phyloP scores from a whole-genome alignment of 2,329 filamentous ascomycete genomes.

The Emericellopsis cladophorae region DNA sequence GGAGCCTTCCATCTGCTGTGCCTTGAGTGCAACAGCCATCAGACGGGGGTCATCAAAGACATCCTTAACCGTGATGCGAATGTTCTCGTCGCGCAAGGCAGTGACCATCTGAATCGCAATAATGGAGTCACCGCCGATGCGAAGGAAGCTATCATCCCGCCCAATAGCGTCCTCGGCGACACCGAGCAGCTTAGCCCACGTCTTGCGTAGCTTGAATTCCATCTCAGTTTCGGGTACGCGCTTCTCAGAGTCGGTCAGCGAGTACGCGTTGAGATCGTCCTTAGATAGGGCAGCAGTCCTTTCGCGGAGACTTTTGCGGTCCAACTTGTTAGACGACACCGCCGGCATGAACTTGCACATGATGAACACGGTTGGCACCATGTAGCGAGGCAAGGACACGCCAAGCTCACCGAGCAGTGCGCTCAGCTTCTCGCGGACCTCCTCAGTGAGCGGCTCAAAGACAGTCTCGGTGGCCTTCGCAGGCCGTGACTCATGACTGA shows the following conservation, averaged over 20 bases:
- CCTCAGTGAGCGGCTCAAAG: too few species aligned
- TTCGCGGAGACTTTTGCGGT: background rate
- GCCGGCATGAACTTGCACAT: too few species aligned
- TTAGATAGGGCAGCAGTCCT: background rate
- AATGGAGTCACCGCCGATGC: conserved; percentile 21
- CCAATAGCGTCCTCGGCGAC: background rate
- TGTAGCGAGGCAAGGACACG: too few species aligned
- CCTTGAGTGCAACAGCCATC: too few species aligned
- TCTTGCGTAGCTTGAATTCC: background rate
- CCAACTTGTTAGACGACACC: too few species aligned
- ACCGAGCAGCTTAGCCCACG: conserved; percentile 1
- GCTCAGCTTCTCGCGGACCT: too few species aligned
- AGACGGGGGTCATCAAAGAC: conserved; percentile 1
- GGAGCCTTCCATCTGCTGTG: too few species aligned
- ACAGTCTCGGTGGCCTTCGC: background rate
- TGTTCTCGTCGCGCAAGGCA: background rate
- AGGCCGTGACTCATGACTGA: background rate
- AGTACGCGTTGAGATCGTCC: background rate
- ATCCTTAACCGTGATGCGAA: background rate
- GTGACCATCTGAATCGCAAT: conserved; percentile 4
- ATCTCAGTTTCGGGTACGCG: background rate
- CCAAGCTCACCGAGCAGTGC: too few species aligned
- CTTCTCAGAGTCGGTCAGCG: background rate
- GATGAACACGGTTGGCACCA: too few species aligned
- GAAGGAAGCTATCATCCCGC: conserved; percentile 1